Percentiles rank a stretch among this genome's conserved stretches.
These are phyloP conservation scores for Psidium guajava DNA, from an alignment of 345 rosid genomes.

Conservation along the genomic window DNA sequence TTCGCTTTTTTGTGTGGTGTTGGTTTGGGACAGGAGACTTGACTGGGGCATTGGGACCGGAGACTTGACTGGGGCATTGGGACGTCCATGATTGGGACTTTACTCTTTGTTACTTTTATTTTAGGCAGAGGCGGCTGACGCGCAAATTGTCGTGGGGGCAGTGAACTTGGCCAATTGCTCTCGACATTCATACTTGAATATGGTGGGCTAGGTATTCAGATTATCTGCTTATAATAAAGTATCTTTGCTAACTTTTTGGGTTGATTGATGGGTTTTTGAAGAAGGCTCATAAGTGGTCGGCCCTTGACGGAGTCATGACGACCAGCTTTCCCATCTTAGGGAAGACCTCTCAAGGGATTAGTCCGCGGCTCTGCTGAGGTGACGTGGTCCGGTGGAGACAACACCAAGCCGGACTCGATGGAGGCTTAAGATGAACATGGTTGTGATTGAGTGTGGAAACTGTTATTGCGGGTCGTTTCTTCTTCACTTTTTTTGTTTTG, in stretches of 20 bases:
- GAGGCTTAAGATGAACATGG: background rate
- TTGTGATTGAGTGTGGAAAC: background rate
- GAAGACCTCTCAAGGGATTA: background rate
- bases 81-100: background rate
- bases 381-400: background rate
- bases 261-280: background rate
- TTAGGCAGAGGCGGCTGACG: background rate
- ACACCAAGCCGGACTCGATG: background rate
- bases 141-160: background rate
- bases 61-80: background rate
- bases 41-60: background rate
- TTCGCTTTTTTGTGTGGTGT: background rate
- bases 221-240: background rate
- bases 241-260: background rate
- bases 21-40: background rate
- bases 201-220: background rate
- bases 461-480: background rate
- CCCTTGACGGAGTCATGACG: background rate
- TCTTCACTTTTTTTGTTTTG: background rate
- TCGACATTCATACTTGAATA: background rate
- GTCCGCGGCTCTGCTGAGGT: background rate
- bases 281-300: background rate
- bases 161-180: background rate
- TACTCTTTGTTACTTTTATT: background rate
- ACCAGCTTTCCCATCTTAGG: background rate